Conservation (phyloP, 441 rosid genomes). For the Jatropha podagrica region DNA sequence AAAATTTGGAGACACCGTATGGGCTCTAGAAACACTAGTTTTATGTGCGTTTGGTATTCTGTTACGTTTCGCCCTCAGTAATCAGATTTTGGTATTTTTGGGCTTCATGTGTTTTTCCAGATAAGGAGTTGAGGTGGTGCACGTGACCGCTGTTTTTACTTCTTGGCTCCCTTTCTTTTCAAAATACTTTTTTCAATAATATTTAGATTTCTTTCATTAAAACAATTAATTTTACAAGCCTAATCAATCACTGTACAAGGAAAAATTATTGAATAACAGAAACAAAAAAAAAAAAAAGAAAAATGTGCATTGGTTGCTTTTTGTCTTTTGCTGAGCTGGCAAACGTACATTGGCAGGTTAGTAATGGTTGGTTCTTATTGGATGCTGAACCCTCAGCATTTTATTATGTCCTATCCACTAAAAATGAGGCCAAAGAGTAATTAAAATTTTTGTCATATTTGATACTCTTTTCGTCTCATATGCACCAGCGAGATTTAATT, state of each 20-base stretch:
- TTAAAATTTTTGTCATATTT: too few species aligned
- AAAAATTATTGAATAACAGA: too few species aligned
- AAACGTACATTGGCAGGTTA: not conserved
- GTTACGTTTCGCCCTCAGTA: constrained; percentile 19
- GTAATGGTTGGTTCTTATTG: too few species aligned
- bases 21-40: constrained; percentile 1
- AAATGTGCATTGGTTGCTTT: not conserved
- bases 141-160: constrained; percentile 1
- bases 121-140: constrained; percentile 11
- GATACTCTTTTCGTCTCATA: too few species aligned
- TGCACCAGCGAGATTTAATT: too few species aligned
- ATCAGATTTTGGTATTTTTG: not conserved
- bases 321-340: constrained; percentile 8
- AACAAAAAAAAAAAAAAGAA: not conserved
- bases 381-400: too few species aligned
- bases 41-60: constrained; percentile 16
- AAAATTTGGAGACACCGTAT: not conserved
- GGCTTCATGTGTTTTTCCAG: not conserved
- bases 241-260: too few species aligned
- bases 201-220: too few species aligned
- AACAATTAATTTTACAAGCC: too few species aligned
- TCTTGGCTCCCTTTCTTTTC: constrained; percentile 9
- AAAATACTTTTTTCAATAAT: not conserved
- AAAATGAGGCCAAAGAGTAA: too few species aligned
- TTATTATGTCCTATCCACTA: too few species aligned